A percentile compares a stretch with the other conserved stretches of the same genome.
These are phyloP conservation scores for Alternaria ethzedia DNA, from an alignment of 2,329 filamentous ascomycete genomes.

Conservation along the genomic window DNA sequence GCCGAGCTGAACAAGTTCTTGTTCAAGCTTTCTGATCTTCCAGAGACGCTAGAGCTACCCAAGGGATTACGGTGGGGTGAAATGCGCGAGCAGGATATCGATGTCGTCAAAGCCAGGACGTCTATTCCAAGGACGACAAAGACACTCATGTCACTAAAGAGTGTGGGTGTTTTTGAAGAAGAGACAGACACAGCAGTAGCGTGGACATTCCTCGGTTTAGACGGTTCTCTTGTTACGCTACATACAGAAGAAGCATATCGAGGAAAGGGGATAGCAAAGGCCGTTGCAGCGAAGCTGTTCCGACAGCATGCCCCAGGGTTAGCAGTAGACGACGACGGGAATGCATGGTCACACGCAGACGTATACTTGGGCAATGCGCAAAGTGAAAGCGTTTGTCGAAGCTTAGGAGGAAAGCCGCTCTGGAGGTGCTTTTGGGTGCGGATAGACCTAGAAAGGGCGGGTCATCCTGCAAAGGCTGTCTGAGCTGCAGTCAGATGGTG, in stretches of 20 bases:
- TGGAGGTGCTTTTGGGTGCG: constrained; percentile 67
- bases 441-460: constrained; percentile 47
- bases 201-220: constrained; percentile 69
- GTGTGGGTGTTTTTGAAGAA: constrained; percentile 53
- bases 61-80: constrained; percentile 63
- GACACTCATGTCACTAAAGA: constrained; percentile 51
- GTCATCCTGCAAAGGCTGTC: constrained; percentile 16
- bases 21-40: constrained; percentile 58
- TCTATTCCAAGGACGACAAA: constrained; percentile 61
- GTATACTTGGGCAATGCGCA: constrained; percentile 66
- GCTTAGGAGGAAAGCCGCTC: constrained; percentile 62
- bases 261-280: constrained; percentile 68
- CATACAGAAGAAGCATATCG: constrained; percentile 67
- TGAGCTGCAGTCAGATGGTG: not conserved
- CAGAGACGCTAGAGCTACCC: constrained; percentile 49
- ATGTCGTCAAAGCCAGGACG: constrained; percentile 57
- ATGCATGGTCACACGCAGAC: constrained; percentile 67
- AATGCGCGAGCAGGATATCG: constrained; percentile 61
- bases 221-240: constrained; percentile 66
- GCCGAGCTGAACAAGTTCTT: constrained; percentile 62
- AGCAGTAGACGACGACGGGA: constrained; percentile 46
- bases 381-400: constrained; percentile 68
- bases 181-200: constrained; percentile 59
- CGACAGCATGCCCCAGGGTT: constrained; percentile 48
- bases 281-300: constrained; percentile 65